Percentiles rank a stretch among this genome's conserved stretches.
Evolutionary conservation across 2,329 filamentous ascomycete genomes (phyloP).

Genomic region (Arachnopeziza araneosa): DNA sequence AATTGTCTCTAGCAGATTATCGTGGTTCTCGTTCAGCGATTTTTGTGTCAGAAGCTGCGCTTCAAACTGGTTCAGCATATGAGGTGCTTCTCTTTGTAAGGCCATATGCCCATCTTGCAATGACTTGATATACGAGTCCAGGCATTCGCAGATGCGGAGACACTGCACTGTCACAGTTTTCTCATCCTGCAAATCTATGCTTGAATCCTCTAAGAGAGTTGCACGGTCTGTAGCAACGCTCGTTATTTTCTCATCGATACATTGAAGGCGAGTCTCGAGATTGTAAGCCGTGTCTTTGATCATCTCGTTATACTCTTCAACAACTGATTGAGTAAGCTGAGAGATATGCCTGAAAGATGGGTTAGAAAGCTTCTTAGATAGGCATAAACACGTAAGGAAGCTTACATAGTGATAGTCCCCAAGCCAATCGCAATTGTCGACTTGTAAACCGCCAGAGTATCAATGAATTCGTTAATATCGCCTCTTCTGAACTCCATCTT

Average conservation of each 20-base stretch:
- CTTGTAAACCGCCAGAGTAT: constrained; percentile 36
- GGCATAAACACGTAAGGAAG: too few species aligned
- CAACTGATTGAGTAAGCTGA: constrained; percentile 29
- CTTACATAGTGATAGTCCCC: constrained; percentile 34
- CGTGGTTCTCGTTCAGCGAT: constrained; percentile 30
- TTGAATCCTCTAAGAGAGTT: constrained; percentile 17
- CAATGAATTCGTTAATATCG: constrained; percentile 37
- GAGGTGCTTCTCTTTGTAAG: constrained; percentile 17
- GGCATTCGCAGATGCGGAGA: constrained; percentile 36
- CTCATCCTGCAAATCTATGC: constrained; percentile 33
- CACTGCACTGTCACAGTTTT: constrained; percentile 34
- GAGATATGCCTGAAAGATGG: constrained; percentile 28
- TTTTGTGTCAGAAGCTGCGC: constrained; percentile 30
- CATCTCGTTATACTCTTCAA: constrained; percentile 36
- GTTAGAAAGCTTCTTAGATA: constrained; percentile 14
- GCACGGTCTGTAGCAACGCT: constrained; percentile 10
- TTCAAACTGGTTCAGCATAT: constrained; percentile 24
- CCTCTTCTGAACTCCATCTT: constrained; percentile 38
- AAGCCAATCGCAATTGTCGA: constrained; percentile 35
- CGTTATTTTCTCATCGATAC: constrained; percentile 34
- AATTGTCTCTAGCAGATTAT: constrained; percentile 30
- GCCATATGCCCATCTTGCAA: constrained; percentile 26
- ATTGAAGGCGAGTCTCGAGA: constrained; percentile 32
- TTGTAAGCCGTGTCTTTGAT: constrained; percentile 33
- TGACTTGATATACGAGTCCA: constrained; percentile 32